A percentile compares a stretch with the other conserved stretches of the same genome.
Conservation (phyloP, 371 early-diverging fungal species). For the Rhizopus delemar region DNA sequence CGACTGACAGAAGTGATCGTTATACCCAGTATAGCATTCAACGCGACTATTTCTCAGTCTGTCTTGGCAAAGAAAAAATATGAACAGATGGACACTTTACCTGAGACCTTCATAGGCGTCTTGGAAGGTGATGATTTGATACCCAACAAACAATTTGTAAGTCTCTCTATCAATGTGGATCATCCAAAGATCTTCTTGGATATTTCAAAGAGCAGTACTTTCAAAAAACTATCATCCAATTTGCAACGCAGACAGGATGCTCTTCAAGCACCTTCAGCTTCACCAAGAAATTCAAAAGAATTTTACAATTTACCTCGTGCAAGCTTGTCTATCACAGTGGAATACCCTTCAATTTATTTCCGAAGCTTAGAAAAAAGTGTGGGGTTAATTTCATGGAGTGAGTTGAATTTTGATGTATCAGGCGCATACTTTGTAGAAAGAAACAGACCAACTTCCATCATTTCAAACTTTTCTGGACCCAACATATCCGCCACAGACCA, state of each 20-base stretch:
- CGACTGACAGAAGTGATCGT: slow-evolving; percentile 17
- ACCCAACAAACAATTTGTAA: slow-evolving; percentile 20
- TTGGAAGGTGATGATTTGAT: slow-evolving; percentile 11
- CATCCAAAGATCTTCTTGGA: slow-evolving; percentile 18
- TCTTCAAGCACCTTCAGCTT: neutral
- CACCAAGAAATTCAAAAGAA: neutral
- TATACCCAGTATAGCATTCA: slow-evolving; percentile 21
- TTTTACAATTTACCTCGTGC: slow-evolving; percentile 21
- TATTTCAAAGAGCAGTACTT: neutral
- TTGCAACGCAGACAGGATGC: neutral
- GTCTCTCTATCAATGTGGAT: slow-evolving; percentile 5
- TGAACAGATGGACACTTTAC: neutral
- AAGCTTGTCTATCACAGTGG: slow-evolving; percentile 13
- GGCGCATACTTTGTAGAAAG: slow-evolving; percentile 27
- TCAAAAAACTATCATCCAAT: slow-evolving; percentile 7
- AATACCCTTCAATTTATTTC: slow-evolving; percentile 20
- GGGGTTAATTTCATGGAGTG: slow-evolving; percentile 17
- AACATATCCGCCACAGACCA: neutral
- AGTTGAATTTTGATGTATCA: slow-evolving; percentile 20
- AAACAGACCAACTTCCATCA: slow-evolving; percentile 15
- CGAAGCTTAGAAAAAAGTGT: neutral
- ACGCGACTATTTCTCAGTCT: slow-evolving; percentile 22
- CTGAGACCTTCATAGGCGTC: neutral
- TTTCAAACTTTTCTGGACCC: slow-evolving; percentile 20
- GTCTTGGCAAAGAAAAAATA: slow-evolving; percentile 2